phyloP scores from a whole-genome alignment of 495 filamentous ascomycete genomes.

The Penicillium diatomitis region DNA sequence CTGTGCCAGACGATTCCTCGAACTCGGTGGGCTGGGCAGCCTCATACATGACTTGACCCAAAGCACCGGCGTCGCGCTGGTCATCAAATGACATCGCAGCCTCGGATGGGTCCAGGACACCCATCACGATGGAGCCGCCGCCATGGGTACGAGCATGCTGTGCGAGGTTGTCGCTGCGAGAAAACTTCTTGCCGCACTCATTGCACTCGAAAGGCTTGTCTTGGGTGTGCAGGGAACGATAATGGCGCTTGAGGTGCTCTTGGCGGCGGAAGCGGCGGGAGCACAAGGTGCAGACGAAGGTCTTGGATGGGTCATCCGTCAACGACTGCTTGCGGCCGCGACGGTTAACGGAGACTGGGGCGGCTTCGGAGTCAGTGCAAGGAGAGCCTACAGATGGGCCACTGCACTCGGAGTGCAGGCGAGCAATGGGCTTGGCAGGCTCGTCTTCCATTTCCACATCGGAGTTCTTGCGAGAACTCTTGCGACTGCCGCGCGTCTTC shows the following conservation, averaged over 20 bases:
- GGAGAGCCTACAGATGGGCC: conserved; percentile 10
- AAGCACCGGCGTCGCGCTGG: conserved; percentile 49
- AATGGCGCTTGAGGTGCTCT: conserved; percentile 98
- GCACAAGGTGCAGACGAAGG: conserved; percentile 93
- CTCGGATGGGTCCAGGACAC: conserved; percentile 63
- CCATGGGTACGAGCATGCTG: conserved; percentile 96
- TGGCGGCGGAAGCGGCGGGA: conserved; percentile 95
- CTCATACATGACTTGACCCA: conserved; percentile 70
- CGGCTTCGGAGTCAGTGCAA: conserved; percentile 25
- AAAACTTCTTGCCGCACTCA: conserved; percentile 99
- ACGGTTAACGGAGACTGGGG: conserved; percentile 66
- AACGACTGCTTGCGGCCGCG: conserved; percentile 97
- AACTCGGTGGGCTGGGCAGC: conserved; percentile 56
- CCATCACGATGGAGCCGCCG: conserved; percentile 80
- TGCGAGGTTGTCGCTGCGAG: conserved; percentile 90
- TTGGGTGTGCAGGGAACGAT: conserved; percentile 93
- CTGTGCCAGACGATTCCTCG: conserved; percentile 34
- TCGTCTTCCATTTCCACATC: conserved; percentile 18
- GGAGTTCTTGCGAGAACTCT: conserved; percentile 40
- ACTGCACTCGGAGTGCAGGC: conserved; percentile 5
- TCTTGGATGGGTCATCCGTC: conserved; percentile 97
- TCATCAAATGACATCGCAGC: conserved; percentile 35
- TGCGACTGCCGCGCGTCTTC: conserved; percentile 51
- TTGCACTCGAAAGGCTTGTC: conserved; percentile 97
- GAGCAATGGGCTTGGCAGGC: conserved; percentile 19